Evolutionary conservation across 2,329 filamentous ascomycete genomes (phyloP), one percentile per base, ranked within the genome.

Genomic region (Alternaria sp.): DNA sequence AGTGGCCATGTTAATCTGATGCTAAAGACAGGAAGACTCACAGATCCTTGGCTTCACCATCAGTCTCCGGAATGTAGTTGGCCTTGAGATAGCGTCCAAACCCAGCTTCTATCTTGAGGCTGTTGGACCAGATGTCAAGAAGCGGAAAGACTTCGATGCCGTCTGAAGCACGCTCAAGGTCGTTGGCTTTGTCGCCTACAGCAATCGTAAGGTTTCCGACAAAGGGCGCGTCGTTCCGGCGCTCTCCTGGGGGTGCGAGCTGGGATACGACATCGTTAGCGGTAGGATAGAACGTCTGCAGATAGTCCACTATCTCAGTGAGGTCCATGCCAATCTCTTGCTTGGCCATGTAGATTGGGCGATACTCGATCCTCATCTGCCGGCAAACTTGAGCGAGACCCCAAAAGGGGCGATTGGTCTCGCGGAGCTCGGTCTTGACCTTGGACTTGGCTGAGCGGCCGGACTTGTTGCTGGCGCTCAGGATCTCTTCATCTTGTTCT

Each of bases 21-120:
- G 32, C 22, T 4, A 38, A 36, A 25, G 9, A 12, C 9, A 38
- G 32, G 16, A 28, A 34, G 1, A 67, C 71, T 65, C 58, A 73
- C 71, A 77, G 54, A 43, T 77, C 74, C 55, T 75, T 77, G 8
- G 71, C 69, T 32, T 77, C 73, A 3, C 71, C 72, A 41, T 77
- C 73, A 6, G n/a, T n/a, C 34, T 64, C 59, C 4, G 68, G 63
- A 3, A 54, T 18, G 36, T 72, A 72, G 5, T 34, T 14, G 3
- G 10, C 22, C 16, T 61, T 59, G n/a, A 65, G 43, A 30, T 76
- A 77, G 6, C 73, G 65, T 9, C 74, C 73, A 38, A 77, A 75
- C 3, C 70, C 73, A 10, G 71, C 70, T 49, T 74, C 66, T 20
- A 77, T 68, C 48, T 68, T 69, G 44, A 62, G 56, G 12, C 62